Evolutionary conservation across 768 basidiomycete genomes (phyloP), one percentile per base, ranked within the genome.

Genomic region (Suillus spraguei): DNA sequence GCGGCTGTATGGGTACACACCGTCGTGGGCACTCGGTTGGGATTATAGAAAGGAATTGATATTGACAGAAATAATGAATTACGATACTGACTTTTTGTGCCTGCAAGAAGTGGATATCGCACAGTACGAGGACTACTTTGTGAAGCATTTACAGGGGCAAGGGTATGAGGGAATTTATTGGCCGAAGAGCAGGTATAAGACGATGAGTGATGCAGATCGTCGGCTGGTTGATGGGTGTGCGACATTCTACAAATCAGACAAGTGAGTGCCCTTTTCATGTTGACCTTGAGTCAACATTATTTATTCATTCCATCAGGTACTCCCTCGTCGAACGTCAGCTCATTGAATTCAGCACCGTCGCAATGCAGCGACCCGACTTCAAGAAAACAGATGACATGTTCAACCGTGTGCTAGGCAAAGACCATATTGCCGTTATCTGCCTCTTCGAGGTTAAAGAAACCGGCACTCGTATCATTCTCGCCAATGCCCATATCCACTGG

Each of bases 361-460:
- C 96, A 22, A 91, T 98, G 86, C 92, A 94, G 69, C 87, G 95
- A 33, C 87, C 90, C 58, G 95, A 96, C 74, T 94, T 95, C 80
- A 94, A 95, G 82, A 95, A 95, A 79, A 97, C 95, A 20, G 95
- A 99, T 71, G 97, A 98, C 80, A 96, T 99, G 95, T 99, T 98
- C 85, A 98, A 98, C 72, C 94, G 97, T 38, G 95, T 99, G 61
- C 85, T 98, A 68, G 91, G 91, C 65, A 93, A 94, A 74, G 97
- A 99, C 76, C 87, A 98, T 71, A 92, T 99, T 66, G 95, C 95
- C 53, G 87, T 95, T 66, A 81, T 96, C 63, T 87, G 88, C 69
- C 83, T 94, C 36, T 82, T 99, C 71, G 97, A 99, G 80, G 90
- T 91, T 77, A 86, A 85, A 65, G 83, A 86, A 46, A 93, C 95